Conservation (phyloP, 306 rosid species). For the Crotalaria pallida region DNA sequence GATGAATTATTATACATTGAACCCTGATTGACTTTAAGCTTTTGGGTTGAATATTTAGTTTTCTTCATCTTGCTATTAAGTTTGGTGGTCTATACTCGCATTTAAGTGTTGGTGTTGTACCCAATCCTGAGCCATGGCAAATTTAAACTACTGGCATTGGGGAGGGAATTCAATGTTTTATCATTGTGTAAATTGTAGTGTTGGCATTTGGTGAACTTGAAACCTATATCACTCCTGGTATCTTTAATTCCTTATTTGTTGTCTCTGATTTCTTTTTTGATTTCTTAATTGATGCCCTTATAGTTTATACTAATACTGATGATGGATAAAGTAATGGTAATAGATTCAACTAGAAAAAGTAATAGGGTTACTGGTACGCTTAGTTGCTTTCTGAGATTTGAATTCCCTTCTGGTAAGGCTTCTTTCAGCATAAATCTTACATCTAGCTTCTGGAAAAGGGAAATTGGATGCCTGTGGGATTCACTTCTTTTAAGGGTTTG, state of each 20-base stretch:
- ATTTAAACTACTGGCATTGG: background rate
- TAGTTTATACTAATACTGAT: background rate
- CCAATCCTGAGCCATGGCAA: background rate
- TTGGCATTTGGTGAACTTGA: background rate
- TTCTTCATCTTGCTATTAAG: conserved; percentile 1
- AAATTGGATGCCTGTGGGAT: background rate
- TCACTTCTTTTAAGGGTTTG: background rate
- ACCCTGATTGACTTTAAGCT: background rate
- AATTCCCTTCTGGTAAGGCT: background rate
- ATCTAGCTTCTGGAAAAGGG: background rate
- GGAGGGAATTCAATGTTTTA: background rate
- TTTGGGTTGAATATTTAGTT: background rate
- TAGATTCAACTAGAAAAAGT: background rate
- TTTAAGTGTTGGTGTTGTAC: conserved; percentile 3
- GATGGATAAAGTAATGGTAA: background rate
- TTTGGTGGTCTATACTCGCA: background rate
- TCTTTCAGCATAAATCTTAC: background rate
- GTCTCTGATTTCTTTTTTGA: too few relatives aligned
- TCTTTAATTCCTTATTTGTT: background rate
- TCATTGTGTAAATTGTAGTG: background rate
- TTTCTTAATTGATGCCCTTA: conserved; percentile 1
- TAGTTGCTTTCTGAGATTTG: background rate
- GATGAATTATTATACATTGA: conserved; percentile 2
- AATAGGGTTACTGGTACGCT: background rate
- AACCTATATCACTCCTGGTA: background rate